Evolutionary conservation across 805 yeast genomes (phyloP).

Genomic region (Yarrowia sp.): DNA sequence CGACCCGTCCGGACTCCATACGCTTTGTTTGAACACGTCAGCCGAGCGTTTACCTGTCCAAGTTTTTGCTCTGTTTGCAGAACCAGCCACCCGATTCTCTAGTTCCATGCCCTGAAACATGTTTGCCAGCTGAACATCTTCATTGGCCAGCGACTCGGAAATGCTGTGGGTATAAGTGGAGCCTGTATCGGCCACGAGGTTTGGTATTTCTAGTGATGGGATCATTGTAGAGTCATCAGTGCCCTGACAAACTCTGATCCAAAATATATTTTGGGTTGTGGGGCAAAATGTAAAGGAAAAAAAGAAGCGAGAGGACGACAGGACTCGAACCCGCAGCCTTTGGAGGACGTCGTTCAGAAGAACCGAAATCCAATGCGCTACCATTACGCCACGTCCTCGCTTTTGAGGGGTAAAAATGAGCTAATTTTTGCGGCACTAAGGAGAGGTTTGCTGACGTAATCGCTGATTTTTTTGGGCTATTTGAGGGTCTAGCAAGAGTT

Average conservation of each 20-base stretch:
- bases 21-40: constrained; percentile 23
- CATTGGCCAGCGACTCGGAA: constrained; percentile 16
- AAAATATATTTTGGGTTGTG: not conserved
- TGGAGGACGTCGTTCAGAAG: constrained; percentile 25
- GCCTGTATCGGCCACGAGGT: constrained; percentile 17
- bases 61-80: not conserved
- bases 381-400: constrained; percentile 25
- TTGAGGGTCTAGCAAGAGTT: too few relatives aligned
- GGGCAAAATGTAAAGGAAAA: not conserved
- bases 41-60: constrained; percentile 12
- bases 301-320: constrained; percentile 19
- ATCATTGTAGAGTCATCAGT: not conserved
- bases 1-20: constrained; percentile 36
- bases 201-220: not conserved
- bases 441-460: not conserved
- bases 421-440: not conserved
- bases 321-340: constrained; percentile 27
- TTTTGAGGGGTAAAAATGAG: too few relatives aligned
- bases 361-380: constrained; percentile 26
- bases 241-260: not conserved
- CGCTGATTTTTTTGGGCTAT: not conserved
- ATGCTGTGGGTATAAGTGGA: constrained; percentile 11
- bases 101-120: constrained; percentile 13
- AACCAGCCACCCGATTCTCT: constrained; percentile 13
- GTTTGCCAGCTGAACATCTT: not conserved